These are phyloP conservation scores for Hymenoscyphus fraxineus DNA, from an alignment of 2,329 filamentous ascomycete genomes.

Conservation along the genomic window DNA sequence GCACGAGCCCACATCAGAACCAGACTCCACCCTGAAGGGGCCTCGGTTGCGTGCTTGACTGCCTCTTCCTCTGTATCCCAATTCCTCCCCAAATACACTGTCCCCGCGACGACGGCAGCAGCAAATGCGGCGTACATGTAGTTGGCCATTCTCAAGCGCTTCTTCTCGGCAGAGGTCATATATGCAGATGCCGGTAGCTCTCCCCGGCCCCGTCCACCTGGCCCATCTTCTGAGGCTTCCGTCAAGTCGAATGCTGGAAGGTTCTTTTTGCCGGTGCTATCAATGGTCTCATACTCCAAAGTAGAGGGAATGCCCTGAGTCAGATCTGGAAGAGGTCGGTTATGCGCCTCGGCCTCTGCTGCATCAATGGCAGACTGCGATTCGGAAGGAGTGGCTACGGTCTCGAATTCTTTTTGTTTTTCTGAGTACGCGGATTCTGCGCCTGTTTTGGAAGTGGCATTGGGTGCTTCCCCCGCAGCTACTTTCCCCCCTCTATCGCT, in stretches of 20 bases:
- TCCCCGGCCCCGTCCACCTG: constrained; percentile 52
- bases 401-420: constrained; percentile 33
- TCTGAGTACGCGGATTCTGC: constrained; percentile 21
- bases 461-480: constrained; percentile 21
- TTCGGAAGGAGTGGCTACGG: constrained; percentile 33
- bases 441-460: constrained; percentile 15
- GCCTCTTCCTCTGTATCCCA: constrained; percentile 78
- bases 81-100: constrained; percentile 76
- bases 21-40: constrained; percentile 75
- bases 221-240: constrained; percentile 38
- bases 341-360: constrained; percentile 45
- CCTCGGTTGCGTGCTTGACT: constrained; percentile 56
- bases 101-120: constrained; percentile 44
- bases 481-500: constrained; percentile 22
- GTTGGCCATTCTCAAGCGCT: constrained; percentile 71
- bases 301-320: constrained; percentile 95
- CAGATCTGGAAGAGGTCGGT: constrained; percentile 77
- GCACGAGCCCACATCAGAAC: constrained; percentile 77
- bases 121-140: constrained; percentile 65
- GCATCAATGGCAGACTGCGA: constrained; percentile 37
- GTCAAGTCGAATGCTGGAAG: constrained; percentile 45
- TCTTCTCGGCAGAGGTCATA: constrained; percentile 83
- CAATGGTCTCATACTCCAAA: constrained; percentile 68
- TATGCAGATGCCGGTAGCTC: constrained; percentile 77
- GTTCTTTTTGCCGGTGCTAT: constrained; percentile 32